phyloP scores from a whole-genome alignment of 768 basidiomycete species.

The Mycena rosella region DNA sequence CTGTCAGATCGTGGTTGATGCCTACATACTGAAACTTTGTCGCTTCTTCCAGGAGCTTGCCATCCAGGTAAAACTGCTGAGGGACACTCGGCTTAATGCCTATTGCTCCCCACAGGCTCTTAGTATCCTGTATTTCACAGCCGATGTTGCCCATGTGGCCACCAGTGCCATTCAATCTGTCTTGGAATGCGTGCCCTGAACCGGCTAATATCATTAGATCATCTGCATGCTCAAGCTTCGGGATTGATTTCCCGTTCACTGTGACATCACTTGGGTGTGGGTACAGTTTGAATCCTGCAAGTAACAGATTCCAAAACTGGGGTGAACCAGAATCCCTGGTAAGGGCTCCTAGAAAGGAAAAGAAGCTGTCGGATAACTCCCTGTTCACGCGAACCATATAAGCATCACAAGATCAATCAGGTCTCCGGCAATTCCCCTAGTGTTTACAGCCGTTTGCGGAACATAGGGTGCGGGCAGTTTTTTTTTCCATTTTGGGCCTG shows the following conservation, averaged over 20 bases:
- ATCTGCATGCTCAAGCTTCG: constrained; percentile 45
- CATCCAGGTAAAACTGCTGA: constrained; percentile 9
- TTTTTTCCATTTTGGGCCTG: no score
- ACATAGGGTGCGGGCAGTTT: neutral
- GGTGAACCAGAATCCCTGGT: constrained; percentile 46
- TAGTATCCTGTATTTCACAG: constrained; percentile 13
- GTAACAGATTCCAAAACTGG: constrained; percentile 42
- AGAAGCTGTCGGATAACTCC: constrained; percentile 32
- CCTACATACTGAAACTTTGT: constrained; percentile 32
- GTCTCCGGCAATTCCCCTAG: neutral
- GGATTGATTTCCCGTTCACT: constrained; percentile 22
- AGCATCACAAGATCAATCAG: neutral
- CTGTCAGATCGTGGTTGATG: constrained; percentile 11
- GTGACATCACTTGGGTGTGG: constrained; percentile 35
- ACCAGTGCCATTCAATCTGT: neutral
- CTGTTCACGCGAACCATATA: constrained; percentile 8
- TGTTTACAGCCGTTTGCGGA: neutral
- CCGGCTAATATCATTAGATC: constrained; percentile 41
- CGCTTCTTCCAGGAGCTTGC: constrained; percentile 15
- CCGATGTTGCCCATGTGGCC: constrained; percentile 8
- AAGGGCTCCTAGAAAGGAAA: constrained; percentile 41
- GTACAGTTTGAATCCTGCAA: constrained; percentile 35
- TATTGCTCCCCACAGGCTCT: neutral
- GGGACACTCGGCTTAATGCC: neutral
- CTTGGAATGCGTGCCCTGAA: constrained; percentile 34